Base-by-base conservation (phyloP, 192 early-diverging fungal genomes). In the Backusella macrospora region DNA sequence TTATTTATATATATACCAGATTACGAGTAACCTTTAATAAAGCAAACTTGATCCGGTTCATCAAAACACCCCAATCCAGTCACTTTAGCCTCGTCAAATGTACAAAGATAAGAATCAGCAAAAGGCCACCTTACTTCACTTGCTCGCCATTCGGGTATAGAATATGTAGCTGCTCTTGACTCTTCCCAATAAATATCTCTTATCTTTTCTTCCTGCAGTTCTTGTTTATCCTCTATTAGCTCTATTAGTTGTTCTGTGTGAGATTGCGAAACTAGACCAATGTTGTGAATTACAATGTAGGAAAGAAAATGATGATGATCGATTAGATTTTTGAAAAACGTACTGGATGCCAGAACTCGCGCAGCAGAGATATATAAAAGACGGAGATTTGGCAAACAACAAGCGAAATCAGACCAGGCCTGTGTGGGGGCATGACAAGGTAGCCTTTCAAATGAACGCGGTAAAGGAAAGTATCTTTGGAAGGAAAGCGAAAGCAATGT, bases 1-100 rank as follows among this genome's bases (percentile, higher is more conserved):
- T 38, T 39, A 6, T n/a, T 37, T 63, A 34, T 34, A 34, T 34
- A 34, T 34, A 34, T 34, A 0, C 12, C 62, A 63, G 13, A 40
- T 66, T 73, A 67, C 37, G 65, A 62, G 62, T 76, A 80, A 6
- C 78, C 78, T n/a, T 76, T 76, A 2, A 80, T 74, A 45, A 80
- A 75, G 29, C 78, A 80, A 21, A 80, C 67, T 70, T 72, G 70
- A 76, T 80, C 75, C 9, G 71, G 55, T 38, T 62, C 40, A 71
- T 73, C 71, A 46, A 80, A 80, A 65, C 74, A 75, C 0, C 55
- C 38, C 15, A 76, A 73, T 44, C 78, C 78, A 34, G 43, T 52
- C 21, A 34, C 29, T 65, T 73, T 48, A 13, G 72, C 71, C n/a
- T 75, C 39, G 6, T 72, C 65, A 13, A 52, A 76, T 23, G 74